Base-by-base conservation (phyloP, 371 early-diverging fungal genomes). In the Conidiobolus incongruus region DNA sequence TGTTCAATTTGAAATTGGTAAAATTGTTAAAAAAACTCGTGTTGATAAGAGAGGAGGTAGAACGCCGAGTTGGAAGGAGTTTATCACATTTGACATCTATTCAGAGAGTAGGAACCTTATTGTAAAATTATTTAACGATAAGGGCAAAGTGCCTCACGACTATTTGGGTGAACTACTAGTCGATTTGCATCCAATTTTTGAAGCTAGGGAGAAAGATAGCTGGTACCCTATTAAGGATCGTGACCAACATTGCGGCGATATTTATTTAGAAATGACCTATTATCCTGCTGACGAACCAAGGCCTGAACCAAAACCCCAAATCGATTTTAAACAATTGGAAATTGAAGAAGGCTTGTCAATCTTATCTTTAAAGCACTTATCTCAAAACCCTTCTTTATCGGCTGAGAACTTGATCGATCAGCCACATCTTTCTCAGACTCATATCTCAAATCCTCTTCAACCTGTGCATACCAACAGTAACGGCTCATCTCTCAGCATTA, bases 331-430 rank as follows among this genome's bases (percentile, higher is more conserved):
- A n/a, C 11, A 21, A 6, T 12, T 38, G 10, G 31, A 24, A 20
- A 30, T 41, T 19, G 41, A 41, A 30, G 41, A 41, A 41, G 41
- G 41, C 16, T 8, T 41, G 11, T 41, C 41, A 13, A 41, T 41
- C 4, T 11, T 41, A 20, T 30, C 26, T 11, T 29, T 41, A 16
- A 41, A 41, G 29, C 8, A 41, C 41, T 15, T 41, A 15, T 13
- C 15, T 10, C 26, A 30, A 7, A 29, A 41, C 15, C 41, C 41
- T 13, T 11, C 2, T 3, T 28, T 41, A 30, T 7, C 21, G 17
- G 15, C 23, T 6, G 38, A 38, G 15, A 6, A 11, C 6, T 7
- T 8, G 17, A 22, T 15, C 4, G 38, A 38, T 8, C 23, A 11
- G 11, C 41, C 41, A 29, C 23, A 13, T 10, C 6, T 6, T 16